Conservation (phyloP, 164 flowering plant species). For the Platanus orientalis region DNA sequence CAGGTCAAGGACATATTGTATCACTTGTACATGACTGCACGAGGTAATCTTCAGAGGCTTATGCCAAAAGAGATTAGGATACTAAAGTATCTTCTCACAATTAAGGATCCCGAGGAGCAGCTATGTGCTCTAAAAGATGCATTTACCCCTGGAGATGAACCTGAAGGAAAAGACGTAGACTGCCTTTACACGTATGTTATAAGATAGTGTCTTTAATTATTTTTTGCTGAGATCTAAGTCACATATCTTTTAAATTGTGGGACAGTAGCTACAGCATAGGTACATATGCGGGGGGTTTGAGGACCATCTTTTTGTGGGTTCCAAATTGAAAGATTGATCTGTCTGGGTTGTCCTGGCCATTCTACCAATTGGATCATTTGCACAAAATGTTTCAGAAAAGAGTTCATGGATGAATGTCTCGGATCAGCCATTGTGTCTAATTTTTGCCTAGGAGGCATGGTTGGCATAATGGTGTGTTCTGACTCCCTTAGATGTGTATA, state of each 20-base stretch:
- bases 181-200: conserved; percentile 71
- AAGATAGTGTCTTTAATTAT: background rate
- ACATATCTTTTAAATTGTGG: background rate
- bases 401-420: too few species aligned
- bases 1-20: conserved; percentile 82
- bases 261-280: background rate
- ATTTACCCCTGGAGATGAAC: conserved; percentile 86
- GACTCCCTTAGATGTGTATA: background rate
- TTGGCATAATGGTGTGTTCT: background rate
- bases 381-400: too few species aligned
- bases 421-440: background rate
- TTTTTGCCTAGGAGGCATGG: background rate
- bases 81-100: conserved; percentile 73
- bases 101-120: conserved; percentile 70
- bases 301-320: background rate
- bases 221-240: background rate
- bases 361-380: background rate
- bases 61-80: conserved; percentile 87
- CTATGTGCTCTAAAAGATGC: conserved; percentile 64
- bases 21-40: conserved; percentile 64
- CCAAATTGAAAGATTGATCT: too few species aligned
- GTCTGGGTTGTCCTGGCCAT: background rate
- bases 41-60: conserved; percentile 66
- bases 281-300: background rate
- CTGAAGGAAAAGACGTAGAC: conserved; percentile 73